phyloP scores from a whole-genome alignment of 1,284 basidiomycete species.

The Sparassis latifolia region DNA sequence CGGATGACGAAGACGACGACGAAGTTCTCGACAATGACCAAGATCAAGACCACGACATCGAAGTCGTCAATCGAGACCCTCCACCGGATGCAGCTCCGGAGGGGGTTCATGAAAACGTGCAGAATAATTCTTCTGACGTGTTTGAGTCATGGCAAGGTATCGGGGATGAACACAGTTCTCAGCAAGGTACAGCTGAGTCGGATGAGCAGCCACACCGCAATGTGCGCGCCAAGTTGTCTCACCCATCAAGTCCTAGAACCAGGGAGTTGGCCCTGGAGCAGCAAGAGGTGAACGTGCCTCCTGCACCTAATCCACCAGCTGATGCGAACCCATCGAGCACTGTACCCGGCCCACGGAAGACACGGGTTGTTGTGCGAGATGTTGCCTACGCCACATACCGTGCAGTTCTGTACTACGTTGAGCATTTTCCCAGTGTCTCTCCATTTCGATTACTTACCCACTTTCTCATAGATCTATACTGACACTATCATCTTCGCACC shows the following conservation, averaged over 20 bases:
- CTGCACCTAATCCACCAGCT: not conserved
- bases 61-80: constrained; percentile 5
- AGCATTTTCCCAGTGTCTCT: constrained; percentile 3
- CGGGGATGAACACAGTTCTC: not conserved
- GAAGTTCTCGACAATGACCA: constrained; percentile 2
- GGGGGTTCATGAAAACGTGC: not conserved
- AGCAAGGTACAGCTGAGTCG: constrained; percentile 2
- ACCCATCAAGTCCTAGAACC: constrained; percentile 25
- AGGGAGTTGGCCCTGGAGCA: constrained; percentile 5
- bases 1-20: constrained; percentile 52
- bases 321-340: not conserved
- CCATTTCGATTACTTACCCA: not conserved
- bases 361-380: constrained; percentile 65
- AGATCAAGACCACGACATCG: not conserved
- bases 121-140: not conserved
- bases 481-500: constrained; percentile 83
- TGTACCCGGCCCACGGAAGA: constrained; percentile 38
- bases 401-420: constrained; percentile 78
- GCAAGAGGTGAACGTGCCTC: not conserved
- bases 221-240: constrained; percentile 28
- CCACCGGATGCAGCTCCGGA: not conserved
- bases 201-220: constrained; percentile 18
- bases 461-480: constrained; percentile 63
- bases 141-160: constrained; percentile 1
- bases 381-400: constrained; percentile 80